phyloP scores from a whole-genome alignment of 78 protist genomes.

The Cyanophora paradoxa region DNA sequence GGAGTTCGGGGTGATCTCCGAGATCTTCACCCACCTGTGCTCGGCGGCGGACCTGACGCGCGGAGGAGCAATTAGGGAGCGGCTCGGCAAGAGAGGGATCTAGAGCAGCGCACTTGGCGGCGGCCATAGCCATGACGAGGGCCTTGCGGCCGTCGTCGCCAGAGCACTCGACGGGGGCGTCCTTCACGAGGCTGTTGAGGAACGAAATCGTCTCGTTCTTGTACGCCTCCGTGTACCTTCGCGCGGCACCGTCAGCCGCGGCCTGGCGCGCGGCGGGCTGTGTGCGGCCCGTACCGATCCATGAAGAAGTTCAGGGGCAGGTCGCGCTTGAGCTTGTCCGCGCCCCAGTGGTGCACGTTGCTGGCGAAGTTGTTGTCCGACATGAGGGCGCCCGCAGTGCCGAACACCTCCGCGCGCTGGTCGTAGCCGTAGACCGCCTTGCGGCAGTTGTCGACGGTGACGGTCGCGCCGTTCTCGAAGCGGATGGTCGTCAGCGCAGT shows the following conservation, averaged over 20 bases:
- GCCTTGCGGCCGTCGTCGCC: not conserved
- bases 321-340: not conserved
- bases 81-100: too few species aligned
- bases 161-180: not conserved
- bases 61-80: too few species aligned
- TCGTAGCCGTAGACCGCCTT: slow-evolving; percentile 19
- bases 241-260: not conserved
- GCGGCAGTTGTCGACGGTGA: slow-evolving; percentile 1
- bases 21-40: not conserved
- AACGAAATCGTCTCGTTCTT: not conserved
- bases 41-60: slow-evolving; percentile 3
- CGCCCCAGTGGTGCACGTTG: not conserved
- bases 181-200: not conserved
- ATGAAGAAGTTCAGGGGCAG: slow-evolving; percentile 9
- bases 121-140: slow-evolving; percentile 10
- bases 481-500: not conserved
- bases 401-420: slow-evolving; percentile 19
- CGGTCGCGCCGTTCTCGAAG: not conserved
- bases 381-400: not conserved
- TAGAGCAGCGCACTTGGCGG: too few species aligned
- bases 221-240: not conserved
- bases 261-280: not conserved
- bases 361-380: not conserved
- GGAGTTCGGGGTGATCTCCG: too few species aligned
- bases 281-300: not conserved